phyloP scores from a whole-genome alignment of 805 yeast species.

The Ogataea dorogensis region DNA sequence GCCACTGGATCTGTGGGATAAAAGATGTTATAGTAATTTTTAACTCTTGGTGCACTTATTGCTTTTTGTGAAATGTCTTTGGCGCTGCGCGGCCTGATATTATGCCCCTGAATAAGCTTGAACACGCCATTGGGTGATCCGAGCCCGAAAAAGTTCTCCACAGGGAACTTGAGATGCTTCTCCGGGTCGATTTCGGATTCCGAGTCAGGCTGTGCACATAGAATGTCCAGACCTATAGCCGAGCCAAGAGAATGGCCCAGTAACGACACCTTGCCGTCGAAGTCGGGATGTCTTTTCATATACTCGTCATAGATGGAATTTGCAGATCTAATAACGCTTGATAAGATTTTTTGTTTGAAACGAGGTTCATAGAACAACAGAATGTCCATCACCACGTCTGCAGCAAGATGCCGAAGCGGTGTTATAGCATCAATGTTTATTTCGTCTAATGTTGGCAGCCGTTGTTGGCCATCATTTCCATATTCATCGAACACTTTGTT shows the following conservation, averaged over 20 bases:
- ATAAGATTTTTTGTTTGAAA: slow-evolving; percentile 60
- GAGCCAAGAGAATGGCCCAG: slow-evolving; percentile 94
- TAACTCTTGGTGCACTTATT: slow-evolving; percentile 51
- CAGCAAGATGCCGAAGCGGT: slow-evolving; percentile 73
- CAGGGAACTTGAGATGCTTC: slow-evolving; percentile 59
- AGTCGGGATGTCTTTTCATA: slow-evolving; percentile 61
- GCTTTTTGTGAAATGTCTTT: slow-evolving; percentile 5
- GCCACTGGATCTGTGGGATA: slow-evolving; percentile 93
- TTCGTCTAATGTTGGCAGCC: slow-evolving; percentile 64
- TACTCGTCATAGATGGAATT: slow-evolving; percentile 62
- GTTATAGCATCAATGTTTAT: slow-evolving; percentile 76
- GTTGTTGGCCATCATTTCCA: slow-evolving; percentile 38
- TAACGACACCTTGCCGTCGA: slow-evolving; percentile 77
- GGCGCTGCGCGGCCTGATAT: slow-evolving; percentile 45
- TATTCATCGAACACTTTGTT: slow-evolving; percentile 38
- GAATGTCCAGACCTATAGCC: slow-evolving; percentile 74
- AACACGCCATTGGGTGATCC: slow-evolving; percentile 93
- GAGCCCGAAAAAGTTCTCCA: slow-evolving; percentile 70
- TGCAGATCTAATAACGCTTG: slow-evolving; percentile 59
- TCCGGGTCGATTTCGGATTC: slow-evolving; percentile 27
- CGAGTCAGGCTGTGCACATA: slow-evolving; percentile 47
- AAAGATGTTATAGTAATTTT: slow-evolving; percentile 75
- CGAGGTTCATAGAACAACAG: slow-evolving; percentile 73
- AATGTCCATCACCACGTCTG: slow-evolving; percentile 85
- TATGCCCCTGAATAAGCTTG: slow-evolving; percentile 65